Evolutionary conservation across 495 filamentous ascomycete genomes (phyloP).

Genomic region (Xylaria sp.): DNA sequence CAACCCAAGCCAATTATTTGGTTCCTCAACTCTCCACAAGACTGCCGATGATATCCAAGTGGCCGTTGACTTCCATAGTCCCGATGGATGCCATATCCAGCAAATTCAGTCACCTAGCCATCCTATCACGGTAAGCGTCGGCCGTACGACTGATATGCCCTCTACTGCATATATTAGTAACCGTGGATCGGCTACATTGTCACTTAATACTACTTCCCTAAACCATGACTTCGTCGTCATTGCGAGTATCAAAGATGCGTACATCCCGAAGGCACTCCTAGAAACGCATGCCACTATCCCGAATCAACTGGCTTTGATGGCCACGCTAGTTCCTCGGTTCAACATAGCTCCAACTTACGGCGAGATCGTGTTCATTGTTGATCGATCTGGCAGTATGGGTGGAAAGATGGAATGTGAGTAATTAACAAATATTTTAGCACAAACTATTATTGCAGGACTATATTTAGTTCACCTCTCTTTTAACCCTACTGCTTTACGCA

Average conservation of each 20-base stretch:
- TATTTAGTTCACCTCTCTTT: background rate
- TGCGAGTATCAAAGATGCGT: conserved; percentile 60
- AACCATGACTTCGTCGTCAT: conserved; percentile 62
- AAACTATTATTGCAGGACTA: background rate
- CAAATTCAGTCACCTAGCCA: conserved; percentile 71
- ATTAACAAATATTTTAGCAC: background rate
- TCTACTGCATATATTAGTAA: conserved; percentile 50
- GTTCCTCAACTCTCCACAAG: conserved; percentile 16
- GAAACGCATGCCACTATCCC: conserved; percentile 67
- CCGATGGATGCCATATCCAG: conserved; percentile 60
- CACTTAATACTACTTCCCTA: conserved; percentile 54
- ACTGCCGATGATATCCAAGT: conserved; percentile 54
- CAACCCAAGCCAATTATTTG: conserved; percentile 43
- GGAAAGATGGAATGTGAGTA: conserved; percentile 50
- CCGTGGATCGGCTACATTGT: conserved; percentile 67
- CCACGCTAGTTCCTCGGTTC: conserved; percentile 71
- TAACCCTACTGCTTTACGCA: background rate
- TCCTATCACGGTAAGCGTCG: conserved; percentile 67
- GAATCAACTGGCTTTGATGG: conserved; percentile 69
- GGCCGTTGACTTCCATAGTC: conserved; percentile 66
- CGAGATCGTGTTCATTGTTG: conserved; percentile 75
- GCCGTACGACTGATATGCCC: conserved; percentile 56
- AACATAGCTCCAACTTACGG: conserved; percentile 57
- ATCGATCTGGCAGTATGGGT: conserved; percentile 72
- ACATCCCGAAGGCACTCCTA: conserved; percentile 65